Conservation (phyloP, 2,329 filamentous ascomycete species). For the Myriangium duriaei region DNA sequence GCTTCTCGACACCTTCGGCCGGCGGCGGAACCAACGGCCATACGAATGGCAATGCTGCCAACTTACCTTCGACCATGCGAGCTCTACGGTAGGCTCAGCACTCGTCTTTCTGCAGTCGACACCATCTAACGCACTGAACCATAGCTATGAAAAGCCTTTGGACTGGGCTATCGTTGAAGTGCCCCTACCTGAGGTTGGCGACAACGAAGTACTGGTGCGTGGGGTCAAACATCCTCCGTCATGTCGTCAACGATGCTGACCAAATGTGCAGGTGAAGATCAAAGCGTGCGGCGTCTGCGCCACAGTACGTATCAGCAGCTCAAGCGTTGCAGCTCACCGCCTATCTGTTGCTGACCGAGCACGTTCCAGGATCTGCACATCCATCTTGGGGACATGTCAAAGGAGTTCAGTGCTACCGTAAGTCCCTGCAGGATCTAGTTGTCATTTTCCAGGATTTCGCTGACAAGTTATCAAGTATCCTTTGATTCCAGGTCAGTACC, state of each 20-base stretch:
- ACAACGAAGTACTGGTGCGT: constrained; percentile 10
- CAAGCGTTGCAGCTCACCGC: constrained; percentile 4
- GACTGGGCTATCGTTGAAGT: constrained; percentile 10
- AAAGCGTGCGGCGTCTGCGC: constrained; percentile 11
- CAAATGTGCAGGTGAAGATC: constrained; percentile 10
- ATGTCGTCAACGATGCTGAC: constrained; percentile 1
- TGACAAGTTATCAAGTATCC: constrained; percentile 13
- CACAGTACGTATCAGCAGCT: constrained; percentile 9
- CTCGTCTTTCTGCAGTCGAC: neutral
- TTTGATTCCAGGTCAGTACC: constrained; percentile 12
- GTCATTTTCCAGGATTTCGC: no score
- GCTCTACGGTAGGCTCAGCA: neutral
- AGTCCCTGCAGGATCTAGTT: neutral
- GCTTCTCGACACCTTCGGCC: neutral
- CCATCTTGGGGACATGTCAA: constrained; percentile 44
- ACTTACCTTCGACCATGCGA: neutral
- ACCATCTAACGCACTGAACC: neutral
- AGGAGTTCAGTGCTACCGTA: constrained; percentile 37
- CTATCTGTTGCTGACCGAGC: constrained; percentile 1
- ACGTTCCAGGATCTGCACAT: constrained; percentile 37
- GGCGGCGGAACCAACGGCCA: neutral
- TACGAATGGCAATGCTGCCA: neutral
- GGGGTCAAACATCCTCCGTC: constrained; percentile 1
- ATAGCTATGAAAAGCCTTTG: constrained; percentile 9
- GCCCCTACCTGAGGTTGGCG: constrained; percentile 8